Evolutionary conservation across 1,284 basidiomycete genomes (phyloP), one percentile per base, ranked within the genome.

Genomic region (Microbotryomycetes sp.): DNA sequence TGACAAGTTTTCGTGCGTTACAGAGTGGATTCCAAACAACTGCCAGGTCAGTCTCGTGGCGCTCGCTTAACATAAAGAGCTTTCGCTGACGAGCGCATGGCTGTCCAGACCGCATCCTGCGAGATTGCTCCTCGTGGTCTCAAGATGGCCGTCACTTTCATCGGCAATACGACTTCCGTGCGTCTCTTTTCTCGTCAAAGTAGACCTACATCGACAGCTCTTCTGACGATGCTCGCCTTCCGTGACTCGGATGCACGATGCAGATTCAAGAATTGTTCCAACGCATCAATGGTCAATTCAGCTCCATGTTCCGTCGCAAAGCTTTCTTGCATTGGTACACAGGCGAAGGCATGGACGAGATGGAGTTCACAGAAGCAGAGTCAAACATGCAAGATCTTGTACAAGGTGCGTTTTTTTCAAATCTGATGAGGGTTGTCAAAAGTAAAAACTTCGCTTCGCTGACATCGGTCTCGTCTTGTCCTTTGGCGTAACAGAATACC

Each of bases 331-430:
- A 97, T 79, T 97, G 92, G 74, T 76, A 75, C 71, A 73, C 91
- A 50, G 90, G 92, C 76, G 92, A 94, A 82, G 92, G 93, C 78
- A 96, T 96, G 93, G 92, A 96, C 79, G 93, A 97, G 84, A 92
- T 97, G 87, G 92, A 73, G 28, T 70, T 73, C 63, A 69, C 70
- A 49, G 68, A 72, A 55, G 67, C 89, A 0, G 88, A 90, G 77
- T 88, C 85, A 72, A 90, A 91, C 73, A 78, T 83, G 16, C 81
- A 81, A n/a, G 89, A 91, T 77, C 74, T 91, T 49, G 84, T 91
- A n/a, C n/a, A n/a, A n/a, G n/a, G n/a, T n/a, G 86, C 88, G 75
- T n/a, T n/a, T n/a, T n/a, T n/a, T n/a, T n/a, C n/a, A n/a, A 74
- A 88, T 77, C 52, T 60, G 32, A 57, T 46, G 49, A 19, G 3